Evolutionary conservation across 257 asterid species (phyloP), one percentile per base, ranked within the genome.

Genomic region (Salvia rosmarinus): DNA sequence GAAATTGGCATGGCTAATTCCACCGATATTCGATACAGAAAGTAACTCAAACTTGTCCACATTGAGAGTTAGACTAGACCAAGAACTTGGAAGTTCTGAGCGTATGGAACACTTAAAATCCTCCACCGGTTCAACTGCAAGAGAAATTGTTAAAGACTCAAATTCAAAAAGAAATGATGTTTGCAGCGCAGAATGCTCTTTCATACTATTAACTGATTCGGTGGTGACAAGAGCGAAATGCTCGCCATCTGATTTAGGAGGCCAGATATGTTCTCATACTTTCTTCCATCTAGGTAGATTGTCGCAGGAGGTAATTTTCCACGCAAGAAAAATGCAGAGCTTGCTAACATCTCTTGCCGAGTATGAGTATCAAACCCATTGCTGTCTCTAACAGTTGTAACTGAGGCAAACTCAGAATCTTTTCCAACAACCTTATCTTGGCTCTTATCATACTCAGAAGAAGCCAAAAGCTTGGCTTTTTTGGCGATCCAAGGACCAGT

Each of bases 11-110:
- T 66, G 74, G 72, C 70, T 82, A 59, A 83, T 81, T 67, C 97
- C 95, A 64, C 98, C 99, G 64, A 95, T 79, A 84, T 89, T 76
- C 72, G 89, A 86, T 66, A 81, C 97, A 67, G 89, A 87, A 55
- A 89, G 87, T 70, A 95, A 66, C 78, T 85, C 89, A 74, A 95
- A 85, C 63, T 86, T 89, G 73, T 78, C 78, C 74, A 90, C 77
- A 78, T 88, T 81, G 25, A 95, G 92, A 60, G 82, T 82, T 70
- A 95, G 78, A 67, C 84, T 64, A 80, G 67, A 82, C 99, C 99
- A 95, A 82, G 90, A 89, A 75, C 98, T 93, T 40, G 95, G 89
- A 72, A 95, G 91, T 85, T 90, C 99, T 35, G 83, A 76, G 77
- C 77, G 85, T 63, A 80, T 64, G 52, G 92, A 78, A 68, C 84